Conservation (phyloP, 2,329 filamentous ascomycete species). For the Penicillium oxalicum region DNA sequence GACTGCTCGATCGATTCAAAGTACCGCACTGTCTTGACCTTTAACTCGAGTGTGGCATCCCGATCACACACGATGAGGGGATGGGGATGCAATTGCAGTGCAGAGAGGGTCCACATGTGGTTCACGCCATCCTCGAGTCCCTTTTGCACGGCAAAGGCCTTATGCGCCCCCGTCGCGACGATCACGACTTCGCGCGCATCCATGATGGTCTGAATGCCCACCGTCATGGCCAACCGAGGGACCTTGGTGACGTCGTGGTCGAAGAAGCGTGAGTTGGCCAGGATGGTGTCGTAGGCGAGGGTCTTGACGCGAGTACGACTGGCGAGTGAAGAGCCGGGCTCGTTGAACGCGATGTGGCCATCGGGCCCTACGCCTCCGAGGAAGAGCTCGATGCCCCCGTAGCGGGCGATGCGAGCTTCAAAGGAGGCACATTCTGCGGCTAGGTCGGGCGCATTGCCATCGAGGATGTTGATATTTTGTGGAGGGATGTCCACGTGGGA, state of each 20-base stretch:
- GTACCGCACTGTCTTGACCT: slow-evolving; percentile 69
- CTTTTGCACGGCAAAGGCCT: slow-evolving; percentile 70
- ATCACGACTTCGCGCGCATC: slow-evolving; percentile 76
- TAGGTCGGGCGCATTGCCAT: slow-evolving; percentile 71
- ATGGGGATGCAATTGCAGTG: slow-evolving; percentile 72
- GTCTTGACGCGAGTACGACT: slow-evolving; percentile 81
- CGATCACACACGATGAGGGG: slow-evolving; percentile 80
- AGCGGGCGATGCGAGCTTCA: slow-evolving; percentile 67
- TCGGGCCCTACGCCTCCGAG: slow-evolving; percentile 79
- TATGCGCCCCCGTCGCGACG: slow-evolving; percentile 75
- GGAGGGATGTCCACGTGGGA: slow-evolving; percentile 76
- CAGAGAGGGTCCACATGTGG: slow-evolving; percentile 86
- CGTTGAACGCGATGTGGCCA: slow-evolving; percentile 86
- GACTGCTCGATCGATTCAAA: slow-evolving; percentile 67
- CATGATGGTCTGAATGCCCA: slow-evolving; percentile 76
- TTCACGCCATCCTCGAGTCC: slow-evolving; percentile 78
- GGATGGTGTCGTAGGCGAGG: slow-evolving; percentile 76
- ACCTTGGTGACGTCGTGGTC: slow-evolving; percentile 66
- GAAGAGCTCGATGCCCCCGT: slow-evolving; percentile 78
- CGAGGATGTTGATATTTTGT: slow-evolving; percentile 75
- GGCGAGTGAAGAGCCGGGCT: slow-evolving; percentile 71
- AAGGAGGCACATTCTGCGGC: slow-evolving; percentile 72
- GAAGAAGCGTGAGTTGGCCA: slow-evolving; percentile 82
- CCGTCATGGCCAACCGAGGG: slow-evolving; percentile 75
- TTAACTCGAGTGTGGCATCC: slow-evolving; percentile 66